Base-by-base conservation (phyloP, 805 yeast species). In the Saturnispora ahearnii region DNA sequence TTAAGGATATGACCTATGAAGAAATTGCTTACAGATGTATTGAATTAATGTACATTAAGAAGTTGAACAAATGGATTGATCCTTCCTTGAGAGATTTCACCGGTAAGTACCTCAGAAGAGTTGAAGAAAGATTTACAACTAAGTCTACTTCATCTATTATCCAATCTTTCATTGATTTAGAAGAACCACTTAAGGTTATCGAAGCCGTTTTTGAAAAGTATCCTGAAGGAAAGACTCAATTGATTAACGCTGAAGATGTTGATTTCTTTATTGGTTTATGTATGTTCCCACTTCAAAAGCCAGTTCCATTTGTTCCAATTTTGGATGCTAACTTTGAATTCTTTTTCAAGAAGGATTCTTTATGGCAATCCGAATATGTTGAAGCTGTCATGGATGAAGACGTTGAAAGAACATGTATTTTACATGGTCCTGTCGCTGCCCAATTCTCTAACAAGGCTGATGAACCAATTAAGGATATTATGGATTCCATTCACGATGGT, bases 381-480 rank as follows among this genome's bases (percentile, higher is more conserved):
- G 97, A 89, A 67, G 87, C 97, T 53, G 98, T 93, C 64, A 90
- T 87, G 57, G 98, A 78, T 58, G 88, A 85, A 62, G 99, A 93
- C 67, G 98, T 93, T 55, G 90, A 90, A 70, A 85, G 99, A 77
- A 91, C 97, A n/a, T 95, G 99, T 85, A 89, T 93, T 59, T 78
- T 93, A 62, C 96, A 89, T 62, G 98, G 99, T 60, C 99, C 99
- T 47, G 98, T 93, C 58, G 96, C 99, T 60, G 96, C 96, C 60
- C 89, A 83, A 71, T 90, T 73, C 74, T 82, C 97, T 60, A 85
- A 77, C 62, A 74, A 76, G 63, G 93, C 87, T 53, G 82, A 93
- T 64, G 96, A 88, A 72, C 98, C 99, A 61, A 87, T 93, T 63
- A 82, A 86, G 69, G 86, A 84, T 42, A 89, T 93, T 59, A 71